Evolutionary conservation across 805 yeast species (phyloP).

Genomic region (Wickerhamiella allomyrinae): DNA sequence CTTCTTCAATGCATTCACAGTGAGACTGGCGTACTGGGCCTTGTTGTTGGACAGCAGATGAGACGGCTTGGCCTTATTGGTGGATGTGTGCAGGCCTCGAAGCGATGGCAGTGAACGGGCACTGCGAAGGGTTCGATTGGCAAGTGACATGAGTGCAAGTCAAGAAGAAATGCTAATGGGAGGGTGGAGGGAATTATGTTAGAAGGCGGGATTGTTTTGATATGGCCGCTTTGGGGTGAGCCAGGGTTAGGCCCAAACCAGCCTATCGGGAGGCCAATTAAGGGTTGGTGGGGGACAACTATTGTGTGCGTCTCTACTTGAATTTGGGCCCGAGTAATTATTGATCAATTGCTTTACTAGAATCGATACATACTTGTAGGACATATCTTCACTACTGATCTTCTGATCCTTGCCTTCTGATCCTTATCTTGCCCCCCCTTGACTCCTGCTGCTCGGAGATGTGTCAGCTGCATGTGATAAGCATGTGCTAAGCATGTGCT

Average conservation of each 20-base stretch:
- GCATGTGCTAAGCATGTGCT: too few species aligned
- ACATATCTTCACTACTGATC: too few species aligned
- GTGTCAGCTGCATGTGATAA: too few species aligned
- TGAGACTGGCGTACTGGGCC: conserved; percentile 28
- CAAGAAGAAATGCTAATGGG: background rate
- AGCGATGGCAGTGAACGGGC: conserved; percentile 18
- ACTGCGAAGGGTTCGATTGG: conserved; percentile 13
- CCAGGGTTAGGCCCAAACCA: background rate
- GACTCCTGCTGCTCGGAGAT: too few species aligned
- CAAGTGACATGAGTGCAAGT: conserved; percentile 4
- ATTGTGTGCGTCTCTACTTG: too few species aligned
- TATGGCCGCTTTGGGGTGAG: background rate
- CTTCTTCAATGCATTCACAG: conserved; percentile 37
- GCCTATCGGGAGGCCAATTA: too few species aligned
- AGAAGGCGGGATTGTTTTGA: background rate
- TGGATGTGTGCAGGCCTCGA: conserved; percentile 18
- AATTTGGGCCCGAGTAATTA: too few species aligned
- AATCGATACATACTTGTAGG: too few species aligned
- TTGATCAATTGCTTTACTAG: too few species aligned
- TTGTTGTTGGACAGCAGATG: conserved; percentile 18
- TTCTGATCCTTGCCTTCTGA: too few species aligned
- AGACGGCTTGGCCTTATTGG: conserved; percentile 23
- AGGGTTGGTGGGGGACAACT: too few species aligned
- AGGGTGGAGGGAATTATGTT: background rate
- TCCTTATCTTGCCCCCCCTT: too few species aligned